These are phyloP conservation scores for Psilocybe sp. DNA, from an alignment of 768 basidiomycete genomes.

Conservation along the genomic window DNA sequence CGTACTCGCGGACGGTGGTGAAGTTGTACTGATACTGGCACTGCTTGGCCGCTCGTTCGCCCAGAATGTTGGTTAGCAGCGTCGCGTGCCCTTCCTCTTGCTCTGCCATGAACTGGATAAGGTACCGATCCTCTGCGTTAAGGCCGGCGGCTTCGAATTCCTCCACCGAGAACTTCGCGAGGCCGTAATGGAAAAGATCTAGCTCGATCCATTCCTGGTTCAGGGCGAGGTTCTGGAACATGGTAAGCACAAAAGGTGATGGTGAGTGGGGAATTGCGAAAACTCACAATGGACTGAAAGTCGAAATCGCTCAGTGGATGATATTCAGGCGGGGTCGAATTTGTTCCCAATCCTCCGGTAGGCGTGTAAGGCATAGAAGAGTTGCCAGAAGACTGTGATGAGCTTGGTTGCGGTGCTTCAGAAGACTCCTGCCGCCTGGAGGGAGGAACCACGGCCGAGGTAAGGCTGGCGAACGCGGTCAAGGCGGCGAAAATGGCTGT, in stretches of 20 bases:
- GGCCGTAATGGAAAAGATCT: slow-evolving; percentile 56
- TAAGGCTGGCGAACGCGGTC: too few species aligned
- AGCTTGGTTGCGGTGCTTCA: too few species aligned
- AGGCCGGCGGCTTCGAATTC: slow-evolving; percentile 59
- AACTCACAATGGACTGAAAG: slow-evolving; percentile 22
- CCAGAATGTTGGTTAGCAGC: slow-evolving; percentile 50
- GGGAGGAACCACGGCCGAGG: too few species aligned
- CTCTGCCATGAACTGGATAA: slow-evolving; percentile 62
- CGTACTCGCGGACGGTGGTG: slow-evolving; percentile 51
- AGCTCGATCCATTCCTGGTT: slow-evolving; percentile 65
- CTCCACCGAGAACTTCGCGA: slow-evolving; percentile 47
- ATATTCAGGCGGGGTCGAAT: slow-evolving; percentile 18
- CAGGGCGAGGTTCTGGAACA: slow-evolving; percentile 44
- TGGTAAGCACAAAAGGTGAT: neutral
- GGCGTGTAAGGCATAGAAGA: slow-evolving; percentile 1
- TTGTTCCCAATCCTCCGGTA: slow-evolving; percentile 18
- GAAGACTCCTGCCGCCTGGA: too few species aligned
- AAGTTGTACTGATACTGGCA: slow-evolving; percentile 60
- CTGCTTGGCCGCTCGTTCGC: slow-evolving; percentile 40
- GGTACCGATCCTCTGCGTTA: slow-evolving; percentile 46
- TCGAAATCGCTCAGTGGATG: slow-evolving; percentile 23
- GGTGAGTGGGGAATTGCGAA: neutral
- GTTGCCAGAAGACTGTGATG: too few species aligned
- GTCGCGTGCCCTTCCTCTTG: slow-evolving; percentile 64
- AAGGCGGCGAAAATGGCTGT: too few species aligned